Evolutionary conservation across 768 basidiomycete species (phyloP).

Genomic region (Cystobasidium onofrii): DNA sequence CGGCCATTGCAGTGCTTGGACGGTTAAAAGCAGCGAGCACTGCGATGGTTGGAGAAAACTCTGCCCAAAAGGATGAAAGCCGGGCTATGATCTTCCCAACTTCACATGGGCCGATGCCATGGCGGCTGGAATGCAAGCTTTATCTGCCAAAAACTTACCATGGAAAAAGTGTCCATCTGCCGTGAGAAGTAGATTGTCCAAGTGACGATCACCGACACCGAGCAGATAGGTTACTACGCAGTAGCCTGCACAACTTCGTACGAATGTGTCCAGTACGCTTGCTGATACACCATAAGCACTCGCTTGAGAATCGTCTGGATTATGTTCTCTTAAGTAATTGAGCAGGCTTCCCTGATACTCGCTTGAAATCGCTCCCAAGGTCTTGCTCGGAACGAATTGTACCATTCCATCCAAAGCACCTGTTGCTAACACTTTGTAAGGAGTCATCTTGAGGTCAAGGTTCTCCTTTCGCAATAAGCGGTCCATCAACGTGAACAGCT

Average conservation of each 20-base stretch:
- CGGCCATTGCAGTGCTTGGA: too few species aligned
- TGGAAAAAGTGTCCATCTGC: slow-evolving; percentile 99
- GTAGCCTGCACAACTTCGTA: slow-evolving; percentile 94
- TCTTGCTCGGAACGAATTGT: slow-evolving; percentile 92
- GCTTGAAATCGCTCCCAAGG: slow-evolving; percentile 85
- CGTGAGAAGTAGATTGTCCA: slow-evolving; percentile 85
- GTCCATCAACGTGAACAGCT: slow-evolving; percentile 98
- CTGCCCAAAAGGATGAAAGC: too few species aligned
- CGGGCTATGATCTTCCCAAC: too few species aligned
- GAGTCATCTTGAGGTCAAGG: slow-evolving; percentile 78
- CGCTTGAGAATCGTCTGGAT: slow-evolving; percentile 89
- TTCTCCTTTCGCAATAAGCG: slow-evolving; percentile 86
- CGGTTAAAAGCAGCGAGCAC: too few species aligned
- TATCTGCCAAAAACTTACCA: slow-evolving; percentile 51
- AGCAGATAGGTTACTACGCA: slow-evolving; percentile 93
- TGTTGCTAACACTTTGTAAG: slow-evolving; percentile 88
- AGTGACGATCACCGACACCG: slow-evolving; percentile 92
- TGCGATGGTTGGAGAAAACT: too few species aligned
- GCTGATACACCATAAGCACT: slow-evolving; percentile 94
- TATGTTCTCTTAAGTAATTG: slow-evolving; percentile 73
- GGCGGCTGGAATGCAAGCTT: too few species aligned
- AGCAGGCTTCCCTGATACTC: slow-evolving; percentile 73
- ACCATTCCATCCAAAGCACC: slow-evolving; percentile 88
- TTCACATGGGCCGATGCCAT: too few species aligned
- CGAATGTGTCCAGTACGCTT: slow-evolving; percentile 86